Base-by-base conservation (phyloP, 2,329 filamentous ascomycete genomes). In the Daldinia sp. region DNA sequence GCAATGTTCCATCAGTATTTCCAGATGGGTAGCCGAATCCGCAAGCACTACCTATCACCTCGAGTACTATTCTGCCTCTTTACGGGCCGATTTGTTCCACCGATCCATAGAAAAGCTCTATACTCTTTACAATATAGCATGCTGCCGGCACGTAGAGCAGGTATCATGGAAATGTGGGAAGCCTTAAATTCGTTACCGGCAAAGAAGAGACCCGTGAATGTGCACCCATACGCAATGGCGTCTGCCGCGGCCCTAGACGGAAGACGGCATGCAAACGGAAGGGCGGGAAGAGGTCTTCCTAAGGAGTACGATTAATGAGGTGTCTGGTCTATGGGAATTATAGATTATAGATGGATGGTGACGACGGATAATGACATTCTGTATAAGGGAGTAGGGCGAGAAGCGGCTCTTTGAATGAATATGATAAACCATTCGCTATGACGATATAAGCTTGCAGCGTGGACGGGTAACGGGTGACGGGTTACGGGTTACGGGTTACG, bases 81-180 rank as follows among this genome's bases (percentile, higher is more conserved):
- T 21, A 96, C 93, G 0, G 95, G 95, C 61, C 91, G 91, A 64
- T 97, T 97, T 68, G 93, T 98, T 1, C 95, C 94, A 10, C 94
- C 96, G 0, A 96, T 99, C 49, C 94, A 97, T 75, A 87, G 96
- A 53, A 94, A 94, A 74, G 96, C 95, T 73, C 83, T 99, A 51
- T 99, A 99, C 78, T 96, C 93, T 70, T 82, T 99, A 72, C 95
- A 99, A 79, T 99, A 99, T 78, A 96, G 93, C 79, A 98, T 98
- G 93, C 83, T 99, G 37, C 96, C 96, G 0, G 90, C 92, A 6
- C 86, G 86, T 55, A 83, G 96, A 43, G 90, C 92, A 0, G 88
- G 90, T 1, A 90, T 98, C 59, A 82, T 86, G 71, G 93, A 97
- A 74, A 90, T 98, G 76, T 99, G 96, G 95, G 82, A 85, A 41